Base-by-base conservation (phyloP, 2,329 filamentous ascomycete genomes). In the Talaromyces marneffei region DNA sequence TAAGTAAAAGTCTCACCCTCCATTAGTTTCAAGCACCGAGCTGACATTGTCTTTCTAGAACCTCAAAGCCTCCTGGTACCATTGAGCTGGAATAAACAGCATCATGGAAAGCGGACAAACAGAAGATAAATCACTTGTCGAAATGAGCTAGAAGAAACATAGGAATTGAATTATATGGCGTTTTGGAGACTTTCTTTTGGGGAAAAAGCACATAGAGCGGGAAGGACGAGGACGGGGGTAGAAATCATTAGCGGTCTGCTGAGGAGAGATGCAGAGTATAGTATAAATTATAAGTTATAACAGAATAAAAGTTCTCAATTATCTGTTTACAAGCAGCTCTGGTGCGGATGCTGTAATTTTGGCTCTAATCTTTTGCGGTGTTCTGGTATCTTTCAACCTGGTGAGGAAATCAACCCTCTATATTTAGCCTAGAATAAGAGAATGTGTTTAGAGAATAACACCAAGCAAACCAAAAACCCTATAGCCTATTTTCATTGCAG, bases 1-100 rank as follows among this genome's bases (percentile, higher is more conserved):
- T 65, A 63, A 65, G 64, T 60, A 2, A 8, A 61, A 37, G 9
- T 39, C 39, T 42, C 14, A 1, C 2, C 7, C 33, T 18, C 18
- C n/a, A n/a, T 8, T 18, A 8, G 4, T 27, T 2, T n/a, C 4
- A 33, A 39, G 16, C 3, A 6, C 18, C 20, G 20, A 31, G 20
- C 53, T 56, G 23, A 56, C 23, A 20, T 31, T 6, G 0, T 56
- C 16, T 40, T 42, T 31, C 4, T 8, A 56, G 53, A 16, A 56
- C 53, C 2, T 56, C 53, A 9, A 56, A 56, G 35, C 53, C 53
- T 2, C 53, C 53, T 7, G 53, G 53, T 16, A 56, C 53, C 12
- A 56, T 56, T 20, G 53, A 56, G 35, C 9, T 56, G 35, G 53
- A 56, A 56, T 56, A 40, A 39, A 14, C 23, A 29, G 4, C 23